Evolutionary conservation across 768 basidiomycete genomes (phyloP).

Genomic region (Ephemerocybe angulata): DNA sequence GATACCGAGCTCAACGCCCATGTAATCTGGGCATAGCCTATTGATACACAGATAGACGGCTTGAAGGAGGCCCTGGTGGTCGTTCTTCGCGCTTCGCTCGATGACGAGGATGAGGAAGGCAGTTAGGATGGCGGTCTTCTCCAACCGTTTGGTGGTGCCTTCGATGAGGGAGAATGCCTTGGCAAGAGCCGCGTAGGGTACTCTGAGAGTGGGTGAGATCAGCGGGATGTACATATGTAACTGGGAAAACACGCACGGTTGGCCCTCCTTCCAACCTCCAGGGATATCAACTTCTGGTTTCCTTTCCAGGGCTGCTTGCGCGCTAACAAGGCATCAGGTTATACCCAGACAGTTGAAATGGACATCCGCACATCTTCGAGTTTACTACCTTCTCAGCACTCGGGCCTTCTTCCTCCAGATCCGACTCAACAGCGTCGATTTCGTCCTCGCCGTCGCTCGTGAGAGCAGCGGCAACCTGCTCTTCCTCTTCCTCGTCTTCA

Average conservation of each 20-base stretch:
- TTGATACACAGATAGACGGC: constrained; percentile 97
- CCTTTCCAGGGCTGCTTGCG: constrained; percentile 61
- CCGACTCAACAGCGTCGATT: constrained; percentile 8
- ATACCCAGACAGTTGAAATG: not conserved
- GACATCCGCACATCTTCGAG: constrained; percentile 55
- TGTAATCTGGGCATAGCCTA: constrained; percentile 88
- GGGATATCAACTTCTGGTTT: constrained; percentile 69
- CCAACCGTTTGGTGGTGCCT: constrained; percentile 90
- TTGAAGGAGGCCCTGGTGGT: constrained; percentile 74
- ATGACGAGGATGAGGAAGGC: constrained; percentile 88
- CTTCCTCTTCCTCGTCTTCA: constrained; percentile 25
- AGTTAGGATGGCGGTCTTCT: constrained; percentile 87
- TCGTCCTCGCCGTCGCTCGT: constrained; percentile 36
- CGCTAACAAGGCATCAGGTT: constrained; percentile 37
- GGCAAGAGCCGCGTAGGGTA: constrained; percentile 91
- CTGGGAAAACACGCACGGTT: constrained; percentile 57
- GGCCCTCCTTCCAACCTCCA: constrained; percentile 80
- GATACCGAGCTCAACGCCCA: constrained; percentile 93
- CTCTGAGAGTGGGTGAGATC: constrained; percentile 40
- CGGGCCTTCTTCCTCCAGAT: constrained; percentile 20
- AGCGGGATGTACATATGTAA: not conserved
- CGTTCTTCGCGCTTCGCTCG: constrained; percentile 64
- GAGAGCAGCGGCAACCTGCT: constrained; percentile 15
- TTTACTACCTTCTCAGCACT: constrained; percentile 35
- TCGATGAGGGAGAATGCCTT: constrained; percentile 88